These are phyloP conservation scores for Phytophthora crassamura DNA, from an alignment of 352 stramenopile genomes.

Conservation along the genomic window DNA sequence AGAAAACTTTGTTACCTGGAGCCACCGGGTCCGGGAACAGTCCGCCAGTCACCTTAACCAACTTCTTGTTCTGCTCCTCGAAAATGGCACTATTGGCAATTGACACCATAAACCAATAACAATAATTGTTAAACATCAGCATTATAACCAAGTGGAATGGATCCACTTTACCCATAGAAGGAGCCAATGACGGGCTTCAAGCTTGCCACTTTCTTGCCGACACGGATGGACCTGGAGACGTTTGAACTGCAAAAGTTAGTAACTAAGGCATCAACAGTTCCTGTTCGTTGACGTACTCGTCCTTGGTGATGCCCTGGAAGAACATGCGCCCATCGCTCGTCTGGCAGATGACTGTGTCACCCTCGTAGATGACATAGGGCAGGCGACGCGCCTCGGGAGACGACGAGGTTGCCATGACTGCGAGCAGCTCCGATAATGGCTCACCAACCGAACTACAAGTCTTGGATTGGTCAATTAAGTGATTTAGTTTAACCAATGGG, in stretches of 20 bases:
- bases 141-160: not conserved
- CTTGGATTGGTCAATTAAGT: too few species aligned
- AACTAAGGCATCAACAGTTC: slow-evolving; percentile 7
- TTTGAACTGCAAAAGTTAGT: not conserved
- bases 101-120: not conserved
- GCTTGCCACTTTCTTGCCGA: slow-evolving; percentile 81
- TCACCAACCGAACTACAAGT: too few species aligned
- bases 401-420: slow-evolving; percentile 19
- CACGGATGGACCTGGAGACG: slow-evolving; percentile 61
- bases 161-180: slow-evolving; percentile 60
- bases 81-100: slow-evolving; percentile 66
- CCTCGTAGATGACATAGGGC: slow-evolving; percentile 85
- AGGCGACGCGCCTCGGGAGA: slow-evolving; percentile 29
- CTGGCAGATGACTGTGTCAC: slow-evolving; percentile 89
- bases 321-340: slow-evolving; percentile 87
- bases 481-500: not conserved
- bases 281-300: slow-evolving; percentile 53
- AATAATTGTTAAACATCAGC: not conserved
- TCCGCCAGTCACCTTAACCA: slow-evolving; percentile 73
- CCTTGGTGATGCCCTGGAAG: slow-evolving; percentile 78
- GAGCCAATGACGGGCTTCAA: slow-evolving; percentile 80
- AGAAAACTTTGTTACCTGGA: slow-evolving; percentile 44
- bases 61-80: slow-evolving; percentile 84
- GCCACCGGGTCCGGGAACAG: slow-evolving; percentile 86
- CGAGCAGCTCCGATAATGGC: not conserved